Evolutionary conservation across 2,329 filamentous ascomycete species (phyloP), one percentile per base, ranked within the genome.

Genomic region (Cadophora sp.): DNA sequence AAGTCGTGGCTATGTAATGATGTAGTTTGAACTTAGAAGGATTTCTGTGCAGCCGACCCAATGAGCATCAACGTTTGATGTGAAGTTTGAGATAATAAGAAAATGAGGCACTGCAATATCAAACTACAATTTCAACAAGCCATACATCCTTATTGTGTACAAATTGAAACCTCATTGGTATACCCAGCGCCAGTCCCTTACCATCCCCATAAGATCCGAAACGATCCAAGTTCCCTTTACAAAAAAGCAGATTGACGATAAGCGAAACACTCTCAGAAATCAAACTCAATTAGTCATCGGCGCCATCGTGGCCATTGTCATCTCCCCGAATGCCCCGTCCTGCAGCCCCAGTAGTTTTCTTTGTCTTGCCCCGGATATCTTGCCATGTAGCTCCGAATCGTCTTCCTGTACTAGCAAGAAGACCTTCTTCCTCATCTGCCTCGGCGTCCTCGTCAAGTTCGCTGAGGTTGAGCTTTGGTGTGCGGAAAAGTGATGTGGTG

Each of bases 371-470:
- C 1, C 91, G 92, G 62, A 97, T 91, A 77, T 97, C 93, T 78
- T 95, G 88, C 94, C 94, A 97, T 1, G 92, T 94, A 5, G 93
- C 93, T 53, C 92, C 91, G 73, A 97, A 94, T 37, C 93, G 86
- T 67, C 93, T 83, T 6, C 93, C 89, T 0, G 94, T 97, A 74
- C 89, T 93, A 0, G 93, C 93, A 58, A 99, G 82, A 60, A 99
- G 83, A 12, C 94, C 93, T 81, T 99, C 96, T 77, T 99, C 96
- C 78, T 98, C 96, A 22, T 95, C 94, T 34, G 91, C 92, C 79
- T 97, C 93, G 19, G 94, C 90, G 77, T 97, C 94, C 70, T 95
- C 92, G 72, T 98, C 96, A 8, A 97, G 79, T 75, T 94, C 89
- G 56, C 87, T 86, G 66, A 95, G 84, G 74, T 95, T 89, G 43